Percentiles rank a stretch among this genome's conserved stretches.
Conservation (phyloP, 2,329 filamentous ascomycete genomes). For the Arthrocladium fulminans region DNA sequence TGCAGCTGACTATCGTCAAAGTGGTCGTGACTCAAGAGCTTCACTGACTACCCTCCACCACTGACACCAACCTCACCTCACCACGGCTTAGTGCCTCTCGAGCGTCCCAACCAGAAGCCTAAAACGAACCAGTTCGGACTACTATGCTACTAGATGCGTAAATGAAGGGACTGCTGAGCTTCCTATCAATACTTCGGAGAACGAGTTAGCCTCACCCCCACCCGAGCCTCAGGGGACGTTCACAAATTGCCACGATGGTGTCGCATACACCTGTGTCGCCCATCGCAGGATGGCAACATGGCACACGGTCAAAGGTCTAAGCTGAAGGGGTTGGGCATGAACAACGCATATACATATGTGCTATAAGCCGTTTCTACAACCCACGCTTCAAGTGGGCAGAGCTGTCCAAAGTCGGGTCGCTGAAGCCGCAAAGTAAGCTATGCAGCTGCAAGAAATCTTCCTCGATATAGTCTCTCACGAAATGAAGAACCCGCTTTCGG, state of each 20-base stretch:
- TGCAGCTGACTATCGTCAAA: background rate
- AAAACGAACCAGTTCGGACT: conserved; percentile 1
- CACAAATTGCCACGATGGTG: background rate
- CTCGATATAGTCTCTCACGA: conserved; percentile 54
- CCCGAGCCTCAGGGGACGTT: conserved; percentile 1
- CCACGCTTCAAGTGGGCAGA: conserved; percentile 21
- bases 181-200: background rate
- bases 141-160: conserved; percentile 1
- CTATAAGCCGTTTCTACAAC: conserved; percentile 34
- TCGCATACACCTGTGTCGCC: conserved; percentile 4
- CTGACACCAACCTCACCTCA: background rate
- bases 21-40: background rate
- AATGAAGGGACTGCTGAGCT: conserved; percentile 8
- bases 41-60: background rate
- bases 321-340: conserved; percentile 4
- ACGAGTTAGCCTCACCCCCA: conserved; percentile 2
- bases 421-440: conserved; percentile 15
- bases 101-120: conserved; percentile 4
- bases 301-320: conserved; percentile 4
- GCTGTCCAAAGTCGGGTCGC: conserved; percentile 35
- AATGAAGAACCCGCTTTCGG: conserved; percentile 49
- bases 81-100: background rate
- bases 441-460: conserved; percentile 55
- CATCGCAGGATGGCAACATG: background rate
- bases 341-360: no score